These are phyloP conservation scores for Saccharomyces uvarum DNA, from an alignment of 1,139 yeast genomes.

Conservation along the genomic window DNA sequence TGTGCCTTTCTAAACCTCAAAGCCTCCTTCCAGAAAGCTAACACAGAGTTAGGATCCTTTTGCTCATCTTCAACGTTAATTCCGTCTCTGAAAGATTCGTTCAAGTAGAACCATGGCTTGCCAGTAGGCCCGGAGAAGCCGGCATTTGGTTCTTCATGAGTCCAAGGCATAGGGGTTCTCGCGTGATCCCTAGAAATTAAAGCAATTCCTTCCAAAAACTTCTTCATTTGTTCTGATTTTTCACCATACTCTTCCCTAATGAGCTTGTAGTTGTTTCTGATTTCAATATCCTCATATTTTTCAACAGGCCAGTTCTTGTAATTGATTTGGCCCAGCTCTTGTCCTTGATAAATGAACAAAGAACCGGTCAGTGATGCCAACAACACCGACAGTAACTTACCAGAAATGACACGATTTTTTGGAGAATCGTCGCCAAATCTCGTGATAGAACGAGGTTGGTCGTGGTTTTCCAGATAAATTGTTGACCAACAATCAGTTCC, in stretches of 20 bases:
- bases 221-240: neutral
- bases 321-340: constrained; percentile 52
- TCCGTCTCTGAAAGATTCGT: constrained; percentile 41
- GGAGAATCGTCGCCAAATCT: constrained; percentile 44
- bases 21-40: constrained; percentile 41
- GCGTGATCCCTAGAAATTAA: neutral
- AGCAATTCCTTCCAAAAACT: neutral
- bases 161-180: neutral
- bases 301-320: constrained; percentile 42
- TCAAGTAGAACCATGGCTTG: constrained; percentile 50
- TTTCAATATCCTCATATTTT: constrained; percentile 46
- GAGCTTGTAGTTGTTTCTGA: constrained; percentile 38
- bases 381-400: constrained; percentile 22
- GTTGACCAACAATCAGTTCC: constrained; percentile 58
- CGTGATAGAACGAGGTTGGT: constrained; percentile 47
- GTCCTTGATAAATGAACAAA: constrained; percentile 52
- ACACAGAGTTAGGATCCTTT: constrained; percentile 42
- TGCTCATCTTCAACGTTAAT: constrained; percentile 44
- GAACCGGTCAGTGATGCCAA: constrained; percentile 48
- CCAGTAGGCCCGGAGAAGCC: constrained; percentile 41
- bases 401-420: constrained; percentile 35
- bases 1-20: constrained; percentile 40
- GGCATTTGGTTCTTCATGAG: constrained; percentile 33
- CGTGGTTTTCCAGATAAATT: constrained; percentile 51
- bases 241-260: constrained; percentile 22